These are phyloP conservation scores for Leccinellum albellum DNA, from an alignment of 768 basidiomycete species.

Conservation along the genomic window DNA sequence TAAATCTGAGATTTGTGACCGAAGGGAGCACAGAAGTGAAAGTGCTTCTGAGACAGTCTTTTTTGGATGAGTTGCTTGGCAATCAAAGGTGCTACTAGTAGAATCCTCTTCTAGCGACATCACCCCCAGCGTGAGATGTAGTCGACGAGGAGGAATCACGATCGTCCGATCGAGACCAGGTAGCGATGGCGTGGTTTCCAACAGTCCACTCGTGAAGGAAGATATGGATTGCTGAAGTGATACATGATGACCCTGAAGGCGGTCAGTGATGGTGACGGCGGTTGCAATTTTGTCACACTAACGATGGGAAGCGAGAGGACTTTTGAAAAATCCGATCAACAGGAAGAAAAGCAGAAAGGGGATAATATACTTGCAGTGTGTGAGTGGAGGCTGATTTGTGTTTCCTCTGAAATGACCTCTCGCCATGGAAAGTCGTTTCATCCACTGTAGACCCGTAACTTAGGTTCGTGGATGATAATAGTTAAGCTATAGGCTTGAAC, in stretches of 20 bases:
- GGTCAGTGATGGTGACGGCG: conserved; percentile 14
- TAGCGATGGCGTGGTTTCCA: conserved; percentile 23
- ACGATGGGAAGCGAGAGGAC: conserved; percentile 32
- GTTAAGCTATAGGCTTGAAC: neutral
- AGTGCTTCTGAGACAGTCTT: conserved; percentile 41
- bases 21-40: conserved; percentile 36
- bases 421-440: conserved; percentile 12
- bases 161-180: conserved; percentile 60
- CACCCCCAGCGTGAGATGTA: conserved; percentile 74
- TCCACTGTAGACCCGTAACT: neutral
- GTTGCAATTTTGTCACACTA: conserved; percentile 25
- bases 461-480: neutral
- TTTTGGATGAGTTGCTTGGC: neutral
- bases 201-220: conserved; percentile 33
- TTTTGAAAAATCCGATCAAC: conserved; percentile 12
- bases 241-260: conserved; percentile 38
- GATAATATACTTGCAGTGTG: conserved; percentile 24
- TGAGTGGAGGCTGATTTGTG: conserved; percentile 12
- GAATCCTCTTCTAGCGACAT: conserved; percentile 49
- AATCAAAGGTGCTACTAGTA: neutral
- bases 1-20: conserved; percentile 41
- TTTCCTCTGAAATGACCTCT: conserved; percentile 6
- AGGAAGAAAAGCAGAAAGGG: neutral
- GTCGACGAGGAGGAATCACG: conserved; percentile 49
- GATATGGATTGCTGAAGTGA: conserved; percentile 35